Evolutionary conservation across 2,329 filamentous ascomycete genomes (phyloP), one percentile per base, ranked within the genome.

Genomic region (Ophiostoma sp.): DNA sequence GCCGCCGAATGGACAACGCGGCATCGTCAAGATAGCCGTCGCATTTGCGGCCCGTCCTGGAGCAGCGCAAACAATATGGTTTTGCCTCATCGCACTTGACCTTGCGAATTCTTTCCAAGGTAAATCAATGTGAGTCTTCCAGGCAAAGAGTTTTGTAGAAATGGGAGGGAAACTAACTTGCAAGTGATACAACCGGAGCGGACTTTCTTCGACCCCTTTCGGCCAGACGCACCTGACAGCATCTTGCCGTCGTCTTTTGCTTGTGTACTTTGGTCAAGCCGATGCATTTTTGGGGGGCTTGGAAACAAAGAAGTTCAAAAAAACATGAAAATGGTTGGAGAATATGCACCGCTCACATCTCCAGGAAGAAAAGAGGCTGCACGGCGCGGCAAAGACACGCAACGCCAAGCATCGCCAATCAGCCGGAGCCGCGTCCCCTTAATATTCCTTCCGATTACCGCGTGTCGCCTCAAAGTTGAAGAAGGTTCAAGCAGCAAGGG

Each of bases 51-150:
- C 87, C 87, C 2, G 87, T 88, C 72, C 84, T 86, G 45, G 83
- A 83, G 77, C 87, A 89, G 73, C 86, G 84, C 48, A 83, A 79
- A 76, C 88, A 90, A 52, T 79, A 80, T 1, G 87, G 87, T 72
- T 86, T 87, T 22, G 79, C 80, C 79, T 89, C 87, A 75, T 88
- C 87, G 78, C 87, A 89, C 78, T 89, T 89, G 71, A 89, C 84
- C 73, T 87, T 86, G 69, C 87, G 85, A 42, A 87, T 83, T 79
- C 86, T 88, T 45, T 19, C 17, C 31, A 69, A 17, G 9, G 42
- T 4, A 5, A 36, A 19, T n/a, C 11, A 36, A 22, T 9, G 57
- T 52, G 15, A 31, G 48, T 69, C 45, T 33, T 19, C 22, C 52
- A 19, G 42, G 33, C 19, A 17, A 17, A 28, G 48, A 45, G 48